A percentile compares a stretch with the other conserved stretches of the same genome.
phyloP scores from a whole-genome alignment of 768 basidiomycete genomes.

The Rubroboletus satanas region DNA sequence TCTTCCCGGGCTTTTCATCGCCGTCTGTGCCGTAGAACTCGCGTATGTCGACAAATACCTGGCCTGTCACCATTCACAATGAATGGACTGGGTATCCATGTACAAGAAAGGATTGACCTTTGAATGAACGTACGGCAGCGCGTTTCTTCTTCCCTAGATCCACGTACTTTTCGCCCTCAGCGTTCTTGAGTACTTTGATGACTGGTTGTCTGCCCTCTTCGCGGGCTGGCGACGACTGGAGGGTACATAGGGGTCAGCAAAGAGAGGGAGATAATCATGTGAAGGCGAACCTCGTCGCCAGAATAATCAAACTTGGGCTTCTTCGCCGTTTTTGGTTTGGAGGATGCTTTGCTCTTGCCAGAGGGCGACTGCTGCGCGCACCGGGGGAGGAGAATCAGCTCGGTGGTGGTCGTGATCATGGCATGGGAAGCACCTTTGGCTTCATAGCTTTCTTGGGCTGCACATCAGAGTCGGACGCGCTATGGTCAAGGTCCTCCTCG shows the following conservation, averaged over 20 bases:
- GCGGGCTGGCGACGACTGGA: slow-evolving; percentile 12
- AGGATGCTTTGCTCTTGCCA: slow-evolving; percentile 10
- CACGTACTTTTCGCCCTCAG: slow-evolving; percentile 45
- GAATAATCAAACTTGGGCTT: slow-evolving; percentile 31
- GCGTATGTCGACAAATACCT: slow-evolving; percentile 62
- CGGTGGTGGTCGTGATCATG: not conserved
- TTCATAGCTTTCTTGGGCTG: slow-evolving; percentile 1
- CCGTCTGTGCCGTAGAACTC: slow-evolving; percentile 63
- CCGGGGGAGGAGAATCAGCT: not conserved
- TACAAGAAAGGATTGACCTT: slow-evolving; percentile 31
- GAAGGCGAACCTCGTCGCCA: slow-evolving; percentile 8
- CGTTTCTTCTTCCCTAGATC: slow-evolving; percentile 73
- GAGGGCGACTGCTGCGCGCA: not conserved
- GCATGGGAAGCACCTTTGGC: slow-evolving; percentile 12
- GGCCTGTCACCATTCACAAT: slow-evolving; percentile 34
- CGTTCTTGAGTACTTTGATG: slow-evolving; percentile 14
- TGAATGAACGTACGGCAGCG: slow-evolving; percentile 51
- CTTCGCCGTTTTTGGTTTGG: slow-evolving; percentile 29
- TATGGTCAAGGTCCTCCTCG: slow-evolving; percentile 4
- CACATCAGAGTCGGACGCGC: slow-evolving; percentile 18
- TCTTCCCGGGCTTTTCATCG: slow-evolving; percentile 75
- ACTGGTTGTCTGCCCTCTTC: not conserved
- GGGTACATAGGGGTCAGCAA: slow-evolving; percentile 15
- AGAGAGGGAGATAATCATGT: not conserved
- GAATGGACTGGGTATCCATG: slow-evolving; percentile 26